phyloP scores from a whole-genome alignment of 2,329 filamentous ascomycete species.

The Knufia fluminis region DNA sequence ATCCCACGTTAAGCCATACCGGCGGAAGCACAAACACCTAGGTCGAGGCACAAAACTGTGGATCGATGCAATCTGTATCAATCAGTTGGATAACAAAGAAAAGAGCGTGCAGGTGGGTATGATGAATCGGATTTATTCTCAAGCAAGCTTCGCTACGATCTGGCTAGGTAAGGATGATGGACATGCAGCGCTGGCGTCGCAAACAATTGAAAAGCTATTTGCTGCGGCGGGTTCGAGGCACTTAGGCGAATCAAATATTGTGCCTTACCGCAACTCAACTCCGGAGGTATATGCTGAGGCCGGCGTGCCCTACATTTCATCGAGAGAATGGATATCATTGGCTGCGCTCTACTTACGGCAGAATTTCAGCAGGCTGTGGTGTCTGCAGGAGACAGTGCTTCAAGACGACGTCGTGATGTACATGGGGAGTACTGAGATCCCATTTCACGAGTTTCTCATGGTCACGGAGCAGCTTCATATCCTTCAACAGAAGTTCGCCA shows the following conservation, averaged over 20 bases:
- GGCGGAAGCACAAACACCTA: neutral
- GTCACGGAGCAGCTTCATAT: conserved; percentile 4
- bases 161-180: conserved; percentile 15
- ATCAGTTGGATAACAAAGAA: conserved; percentile 17
- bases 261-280: conserved; percentile 6
- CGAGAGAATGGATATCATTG: conserved; percentile 12
- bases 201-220: conserved; percentile 10
- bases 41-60: conserved; percentile 8
- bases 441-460: conserved; percentile 10
- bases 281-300: neutral
- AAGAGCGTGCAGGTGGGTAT: conserved; percentile 17
- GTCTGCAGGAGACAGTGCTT: conserved; percentile 14
- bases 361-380: conserved; percentile 14
- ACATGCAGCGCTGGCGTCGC: conserved; percentile 7
- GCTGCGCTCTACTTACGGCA: conserved; percentile 13
- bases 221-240: conserved; percentile 6
- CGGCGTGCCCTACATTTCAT: conserved; percentile 10
- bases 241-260: neutral
- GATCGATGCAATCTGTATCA: conserved; percentile 20
- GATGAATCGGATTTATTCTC: conserved; percentile 18
- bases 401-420: conserved; percentile 11
- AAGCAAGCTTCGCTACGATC: conserved; percentile 13
- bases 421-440: conserved; percentile 12
- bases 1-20: neutral
- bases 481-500: neutral